Evolutionary conservation across 1,284 basidiomycete genomes (phyloP).

Genomic region (Tilletia caries): DNA sequence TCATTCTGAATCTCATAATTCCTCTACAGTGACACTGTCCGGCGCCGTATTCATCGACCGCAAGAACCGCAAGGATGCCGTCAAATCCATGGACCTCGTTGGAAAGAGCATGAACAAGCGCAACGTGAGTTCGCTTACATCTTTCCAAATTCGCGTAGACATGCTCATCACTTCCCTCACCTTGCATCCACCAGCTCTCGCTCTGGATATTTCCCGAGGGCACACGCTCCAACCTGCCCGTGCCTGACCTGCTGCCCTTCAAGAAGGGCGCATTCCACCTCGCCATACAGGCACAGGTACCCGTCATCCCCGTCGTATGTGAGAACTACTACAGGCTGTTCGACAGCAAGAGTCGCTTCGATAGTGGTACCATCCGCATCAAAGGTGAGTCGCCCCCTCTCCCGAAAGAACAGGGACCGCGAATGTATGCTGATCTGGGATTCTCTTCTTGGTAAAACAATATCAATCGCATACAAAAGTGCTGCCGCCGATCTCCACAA

Average conservation of each 20-base stretch:
- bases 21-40: slow-evolving; percentile 65
- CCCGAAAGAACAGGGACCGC: too few relatives aligned
- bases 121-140: slow-evolving; percentile 56
- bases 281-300: slow-evolving; percentile 73
- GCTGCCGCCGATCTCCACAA: slow-evolving; percentile 71
- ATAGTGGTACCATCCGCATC: slow-evolving; percentile 72
- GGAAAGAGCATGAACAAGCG: slow-evolving; percentile 75
- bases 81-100: slow-evolving; percentile 73
- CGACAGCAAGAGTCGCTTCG: slow-evolving; percentile 72
- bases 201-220: slow-evolving; percentile 54
- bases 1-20: not conserved
- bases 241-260: slow-evolving; percentile 65
- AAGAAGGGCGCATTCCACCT: slow-evolving; percentile 99
- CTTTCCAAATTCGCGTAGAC: slow-evolving; percentile 13
- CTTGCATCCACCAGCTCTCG: slow-evolving; percentile 59
- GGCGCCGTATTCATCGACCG: slow-evolving; percentile 94
- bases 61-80: slow-evolving; percentile 70
- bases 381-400: slow-evolving; percentile 67
- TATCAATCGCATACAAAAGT: too few relatives aligned
- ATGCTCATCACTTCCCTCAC: too few relatives aligned
- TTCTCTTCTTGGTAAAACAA: not conserved
- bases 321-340: slow-evolving; percentile 84
- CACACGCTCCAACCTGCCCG: slow-evolving; percentile 57
- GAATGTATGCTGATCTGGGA: too few relatives aligned
- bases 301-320: slow-evolving; percentile 81